Base-by-base conservation (phyloP, 2,329 filamentous ascomycete genomes). In the Alternaria sp. region DNA sequence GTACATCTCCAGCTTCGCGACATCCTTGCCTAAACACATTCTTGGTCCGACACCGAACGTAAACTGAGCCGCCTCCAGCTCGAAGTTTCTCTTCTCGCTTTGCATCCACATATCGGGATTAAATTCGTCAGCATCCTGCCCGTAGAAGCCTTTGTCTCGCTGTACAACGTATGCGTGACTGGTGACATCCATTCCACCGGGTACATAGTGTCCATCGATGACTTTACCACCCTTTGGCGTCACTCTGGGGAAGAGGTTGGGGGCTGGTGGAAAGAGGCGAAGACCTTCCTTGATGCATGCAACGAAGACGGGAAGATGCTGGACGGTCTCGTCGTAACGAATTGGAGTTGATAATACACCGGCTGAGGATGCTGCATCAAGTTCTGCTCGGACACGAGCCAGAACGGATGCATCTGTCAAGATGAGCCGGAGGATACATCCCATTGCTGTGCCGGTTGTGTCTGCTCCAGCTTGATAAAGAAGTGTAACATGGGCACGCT, bases 241-340 rank as follows among this genome's bases (percentile, higher is more conserved):
- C 4, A 82, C 69, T 0, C 83, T 78, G 2, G 82, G 80, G 66
- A 85, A 83, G 26, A 85, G 78, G 55, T 81, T 84, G 2, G 82
- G 80, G 0, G 81, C 83, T 0, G 83, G 78, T 1, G 83, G 83
- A 53, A 80, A 79, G 21, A 86, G 74, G 2, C 83, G 81, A 64
- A 85, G 73, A 1, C 79, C 78, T 65, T 85, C 83, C 26, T 80
- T 80, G 44, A 86, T 78, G 59, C 82, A 84, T 1, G 81, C 82
- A 3, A 81, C 72, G 59, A 81, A 85, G 70, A 78, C 85, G 1
- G 80, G 83, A 41, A 75, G 69, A 41, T 73, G 69, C 9, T 58
- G 60, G n/a, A 69, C 67, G 11, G 71, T 70, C 48, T 76, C 71
- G 39, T 76, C 72, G 42, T 67, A 74, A 24, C 64, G 63, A 29